Base-by-base conservation (phyloP, 768 basidiomycete species). In the Suillus fuscotomentosus region DNA sequence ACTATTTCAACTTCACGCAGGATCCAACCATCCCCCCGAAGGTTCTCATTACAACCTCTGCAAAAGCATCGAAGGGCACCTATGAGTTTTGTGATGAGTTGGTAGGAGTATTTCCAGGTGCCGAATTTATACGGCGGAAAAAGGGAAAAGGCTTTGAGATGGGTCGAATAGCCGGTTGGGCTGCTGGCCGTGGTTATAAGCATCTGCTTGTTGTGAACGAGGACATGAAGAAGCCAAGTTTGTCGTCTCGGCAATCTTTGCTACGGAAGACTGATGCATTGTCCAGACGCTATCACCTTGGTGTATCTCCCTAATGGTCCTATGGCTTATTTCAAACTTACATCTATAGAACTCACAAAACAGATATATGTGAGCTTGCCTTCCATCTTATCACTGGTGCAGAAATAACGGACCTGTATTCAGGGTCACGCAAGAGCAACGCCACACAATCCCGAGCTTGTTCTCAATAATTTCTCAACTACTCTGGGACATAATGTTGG, bases 121-220 rank as follows among this genome's bases (percentile, higher is more conserved):
- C 93, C 1, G 93, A 97, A 72, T 94, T 94, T 70, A 87, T 93
- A 61, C 84, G 88, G 65, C 80, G 96, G 68, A 92, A 92, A 71
- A 94, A 92, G 73, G 92, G 94, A 1, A 90, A 92, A 69, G 94
- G 92, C 0, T 97, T 92, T 70, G 95, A 97, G 77, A 79, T 97
- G 70, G 96, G 96, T 0, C 81, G 89, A 65, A 92, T 98, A 71
- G 92, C 96, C 38, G 86, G 90, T 3, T 99, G 97, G 97, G 95
- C 95, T 24, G 89, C 91, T 14, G 90, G 88, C 48, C 80, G 97
- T 70, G 91, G 90, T 3, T 99, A 94, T 73, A 90, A 89, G 51
- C 94, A 96, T 67, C 73, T 99, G 67, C 82, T 92, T 50, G 94
- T 99, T 3, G 93, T 99, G 41, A 99, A 99, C 67, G 97, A 99